phyloP scores from a whole-genome alignment of 106 monocot genomes.

The Allium sativum region DNA sequence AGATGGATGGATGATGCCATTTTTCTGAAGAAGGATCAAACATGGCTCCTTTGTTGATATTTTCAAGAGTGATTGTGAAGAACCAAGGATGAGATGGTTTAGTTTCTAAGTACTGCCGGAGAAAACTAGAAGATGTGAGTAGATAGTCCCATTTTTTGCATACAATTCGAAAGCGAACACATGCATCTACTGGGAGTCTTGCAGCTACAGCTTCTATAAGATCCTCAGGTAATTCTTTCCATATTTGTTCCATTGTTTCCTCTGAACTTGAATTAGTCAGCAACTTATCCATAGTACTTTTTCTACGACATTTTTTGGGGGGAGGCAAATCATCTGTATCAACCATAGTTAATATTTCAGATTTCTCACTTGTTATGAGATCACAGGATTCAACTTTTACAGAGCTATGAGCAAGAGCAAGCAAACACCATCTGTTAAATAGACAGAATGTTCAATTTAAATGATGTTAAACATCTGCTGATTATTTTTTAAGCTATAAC shows the following conservation, averaged over 20 bases:
- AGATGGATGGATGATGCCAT: slow-evolving; percentile 50
- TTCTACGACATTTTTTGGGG: slow-evolving; percentile 35
- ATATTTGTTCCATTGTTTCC: slow-evolving; percentile 53
- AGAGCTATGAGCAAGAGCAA: slow-evolving; percentile 24
- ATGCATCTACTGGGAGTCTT: slow-evolving; percentile 56
- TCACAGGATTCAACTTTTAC: slow-evolving; percentile 28
- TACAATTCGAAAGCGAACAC: slow-evolving; percentile 73
- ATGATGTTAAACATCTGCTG: neutral
- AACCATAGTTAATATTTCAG: slow-evolving; percentile 23
- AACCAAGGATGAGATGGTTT: slow-evolving; percentile 45
- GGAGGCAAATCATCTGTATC: slow-evolving; percentile 30
- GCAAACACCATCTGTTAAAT: slow-evolving; percentile 37
- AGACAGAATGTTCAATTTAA: neutral
- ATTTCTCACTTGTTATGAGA: slow-evolving; percentile 13
- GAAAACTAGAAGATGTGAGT: slow-evolving; percentile 43
- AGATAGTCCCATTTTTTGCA: slow-evolving; percentile 75
- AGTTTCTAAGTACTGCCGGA: slow-evolving; percentile 32
- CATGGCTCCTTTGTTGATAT: slow-evolving; percentile 30
- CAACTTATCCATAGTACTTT: slow-evolving; percentile 17
- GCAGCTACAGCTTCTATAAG: slow-evolving; percentile 64
- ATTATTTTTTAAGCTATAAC: no score
- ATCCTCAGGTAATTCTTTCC: slow-evolving; percentile 78
- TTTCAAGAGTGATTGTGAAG: slow-evolving; percentile 43
- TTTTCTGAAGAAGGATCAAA: slow-evolving; percentile 57
- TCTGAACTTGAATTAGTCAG: slow-evolving; percentile 17